Evolutionary conservation across 768 basidiomycete genomes (phyloP), one percentile per base, ranked within the genome.

Genomic region (Mycena albidolilacea): DNA sequence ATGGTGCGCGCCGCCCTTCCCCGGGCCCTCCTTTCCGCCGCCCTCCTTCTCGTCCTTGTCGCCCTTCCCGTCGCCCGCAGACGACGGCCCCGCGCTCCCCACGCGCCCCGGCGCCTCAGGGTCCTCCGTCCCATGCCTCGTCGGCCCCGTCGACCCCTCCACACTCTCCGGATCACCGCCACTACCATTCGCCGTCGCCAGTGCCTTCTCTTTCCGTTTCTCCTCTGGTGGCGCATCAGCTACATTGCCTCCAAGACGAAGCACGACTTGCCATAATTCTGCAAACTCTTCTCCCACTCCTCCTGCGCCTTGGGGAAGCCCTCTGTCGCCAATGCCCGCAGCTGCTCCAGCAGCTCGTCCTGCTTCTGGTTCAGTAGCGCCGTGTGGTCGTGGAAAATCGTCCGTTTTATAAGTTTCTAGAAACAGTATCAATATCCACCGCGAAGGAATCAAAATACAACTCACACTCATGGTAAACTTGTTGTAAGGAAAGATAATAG

Each of bases 321-420:
- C 0, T 90, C 89, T 15, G 89, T 83, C 0, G 95, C 91, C 48
- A 92, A 83, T 10, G 81, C 81, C 55, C 84, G 84, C 5, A 98
- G 88, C 77, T 93, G 88, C 6, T 81, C 84, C 5, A 98, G 83
- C 0, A 95, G 82, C 38, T 88, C 87, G 0, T 93, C 92, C 80
- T 96, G 94, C 57, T 91, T 87, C 67, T 91, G 87, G 0, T 86
- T 85, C 6, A 97, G 84, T 37, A 94, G 85, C 52, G 87, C 86
- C 67, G 89, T 86, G 77, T 97, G 96, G 10, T 93, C 93, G 0
- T 82, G 78, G 82, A 92, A 97, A 14, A 97, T 90, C n/a, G 94
- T 94, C 8, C 96, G 90, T 80, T 96, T 96, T 81, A 97, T 94
- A 58, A 98, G 88, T 91, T 98, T 98, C 94, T 97, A 79, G 2